Evolutionary conservation across 805 yeast genomes (phyloP), one percentile per base, ranked within the genome.

Genomic region (Saccharomycopsis vini): DNA sequence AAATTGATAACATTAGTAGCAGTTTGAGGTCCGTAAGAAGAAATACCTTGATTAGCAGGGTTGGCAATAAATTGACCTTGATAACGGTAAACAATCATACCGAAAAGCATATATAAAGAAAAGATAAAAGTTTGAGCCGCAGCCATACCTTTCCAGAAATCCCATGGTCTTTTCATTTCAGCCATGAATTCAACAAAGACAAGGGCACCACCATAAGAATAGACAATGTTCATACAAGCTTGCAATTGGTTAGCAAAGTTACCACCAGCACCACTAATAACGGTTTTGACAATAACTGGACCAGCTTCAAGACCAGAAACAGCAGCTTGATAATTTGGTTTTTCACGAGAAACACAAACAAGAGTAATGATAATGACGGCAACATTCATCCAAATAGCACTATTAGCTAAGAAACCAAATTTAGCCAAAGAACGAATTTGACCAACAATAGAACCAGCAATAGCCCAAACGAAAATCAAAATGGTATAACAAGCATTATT

Each of bases 141-240:
- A 16, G 62, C 47, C 66, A 69, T 63, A 36, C 73, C 73, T 54
- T 69, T 67, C 66, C 70, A 62, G 57, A 71, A 71, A 45, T 71
- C 75, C 62, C 57, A 57, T 6, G 75, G 75, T 39, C 68, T 60
- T 44, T 56, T 60, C 72, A 71, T 65, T 54, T 71, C 75, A 9
- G 75, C 67, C 58, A 71, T 59, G 40, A 71, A 62, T 51, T 71
- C 73, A 15, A 68, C 62, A 56, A 69, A 70, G 40, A 69, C 65
- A 49, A 70, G 62, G n/a, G 75, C 70, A 49, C 75, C 76, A 32
- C 74, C 75, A 60, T 68, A 71, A 3, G 73, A 66, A 54, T 65
- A 71, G 16, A 71, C 71, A 49, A 70, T 62, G 53, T 69, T 69
- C 56, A 68, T 62, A 47, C 66, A 54, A 15, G 69, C 70, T 16